phyloP scores from a whole-genome alignment of 345 rosid species.

The Eutrema yunnanense region DNA sequence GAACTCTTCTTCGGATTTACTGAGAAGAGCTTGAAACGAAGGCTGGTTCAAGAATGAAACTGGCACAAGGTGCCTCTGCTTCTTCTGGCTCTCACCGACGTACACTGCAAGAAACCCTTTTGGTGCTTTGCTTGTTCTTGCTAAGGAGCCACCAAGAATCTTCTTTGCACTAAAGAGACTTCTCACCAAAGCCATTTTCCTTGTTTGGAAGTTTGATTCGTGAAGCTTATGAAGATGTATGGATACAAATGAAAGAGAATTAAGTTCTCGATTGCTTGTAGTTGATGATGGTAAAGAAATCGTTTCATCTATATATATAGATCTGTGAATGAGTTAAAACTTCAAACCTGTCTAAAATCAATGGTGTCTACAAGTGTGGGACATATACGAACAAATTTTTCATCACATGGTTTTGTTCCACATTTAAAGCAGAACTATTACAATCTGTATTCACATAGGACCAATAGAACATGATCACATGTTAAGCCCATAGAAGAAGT shows the following conservation, averaged over 20 bases:
- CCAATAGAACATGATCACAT: slow-evolving; percentile 14
- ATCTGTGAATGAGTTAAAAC: background rate
- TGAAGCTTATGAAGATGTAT: background rate
- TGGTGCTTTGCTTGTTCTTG: background rate
- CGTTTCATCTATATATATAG: slow-evolving; percentile 6
- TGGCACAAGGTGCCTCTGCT: slow-evolving; percentile 17
- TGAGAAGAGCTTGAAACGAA: slow-evolving; percentile 35
- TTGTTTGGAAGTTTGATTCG: background rate
- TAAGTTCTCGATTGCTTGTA: slow-evolving; percentile 3
- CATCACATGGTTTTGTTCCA: slow-evolving; percentile 8
- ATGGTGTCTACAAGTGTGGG: slow-evolving; percentile 15
- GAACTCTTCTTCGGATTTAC: slow-evolving; percentile 11
- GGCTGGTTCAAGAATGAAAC: slow-evolving; percentile 41
- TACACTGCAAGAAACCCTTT: too few relatives aligned
- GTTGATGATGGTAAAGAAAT: background rate
- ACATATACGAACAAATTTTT: background rate
- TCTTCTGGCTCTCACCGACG: too few relatives aligned
- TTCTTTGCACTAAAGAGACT: background rate
- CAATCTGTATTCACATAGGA: background rate
- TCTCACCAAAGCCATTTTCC: background rate
- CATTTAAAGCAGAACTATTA: background rate
- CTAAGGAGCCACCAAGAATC: background rate
- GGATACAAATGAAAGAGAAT: background rate
- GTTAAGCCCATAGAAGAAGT: background rate
- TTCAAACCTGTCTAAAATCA: background rate